Evolutionary conservation across 257 asterid species (phyloP), one percentile per base, ranked within the genome.

Genomic region (Galeopsis tetrahit): DNA sequence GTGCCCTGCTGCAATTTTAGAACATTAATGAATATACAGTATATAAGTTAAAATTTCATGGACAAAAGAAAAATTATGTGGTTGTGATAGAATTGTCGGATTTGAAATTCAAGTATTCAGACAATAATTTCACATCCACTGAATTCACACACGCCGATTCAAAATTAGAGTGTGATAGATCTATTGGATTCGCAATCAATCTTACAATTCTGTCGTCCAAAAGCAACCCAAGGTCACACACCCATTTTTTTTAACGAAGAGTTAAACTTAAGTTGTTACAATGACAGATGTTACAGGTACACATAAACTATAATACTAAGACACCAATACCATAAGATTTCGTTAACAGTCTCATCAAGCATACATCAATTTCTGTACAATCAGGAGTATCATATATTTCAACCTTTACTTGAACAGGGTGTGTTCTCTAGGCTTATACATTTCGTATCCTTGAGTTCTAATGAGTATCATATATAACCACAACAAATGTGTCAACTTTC

Each of bases 291-390:
- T 13, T 15, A 52, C 32, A 52, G 61, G 35, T 14, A 44, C 58
- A 39, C 33, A 8, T 5, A n/a, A 46, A 21, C 13, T 40, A 11
- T 11, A 7, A 34, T 42, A 35, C 17, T 48, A 9, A 33, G 58
- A 66, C 36, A 69, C 44, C 65, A 49, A 63, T 65, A 34, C 17
- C 59, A 68, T 44, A 71, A 51, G 21, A 46, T 46, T 34, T 11
- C 31, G 49, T 33, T 52, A 60, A 35, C 57, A 72, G 62, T 38
- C 32, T 56, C 21, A 43, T 13, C 57, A 70, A 51, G 68, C 36
- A 72, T 55, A 44, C 70, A 79, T 34, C 61, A 72, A 65, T 66
- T 53, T 52, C 17, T 67, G 75, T 72, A 84, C 81, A 79, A 62
- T 66, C 66, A 70, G 28, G 35, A 21, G 62, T 8, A 6, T 56